Evolutionary conservation across 306 rosid genomes (phyloP), one percentile per base, ranked within the genome.

Genomic region (Trifolium pratense): DNA sequence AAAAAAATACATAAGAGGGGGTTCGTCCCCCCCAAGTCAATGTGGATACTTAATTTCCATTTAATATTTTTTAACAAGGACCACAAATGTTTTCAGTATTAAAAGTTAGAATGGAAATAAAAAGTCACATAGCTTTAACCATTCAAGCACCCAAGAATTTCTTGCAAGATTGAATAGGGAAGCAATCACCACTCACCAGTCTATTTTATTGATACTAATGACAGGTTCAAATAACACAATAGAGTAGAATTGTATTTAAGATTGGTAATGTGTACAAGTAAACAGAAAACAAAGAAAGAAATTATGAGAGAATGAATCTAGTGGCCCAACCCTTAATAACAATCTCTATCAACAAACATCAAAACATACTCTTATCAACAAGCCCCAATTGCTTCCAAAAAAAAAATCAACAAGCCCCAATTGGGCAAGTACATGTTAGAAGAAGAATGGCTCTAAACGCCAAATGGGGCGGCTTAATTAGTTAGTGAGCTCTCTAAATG

Each of bases 371-470:
- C 14, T 40, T 39, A 42, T 14, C 48, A 51, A 17, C 25, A 43
- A 37, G 6, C 26, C 5, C 26, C 45, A 48, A 29, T 16, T 48
- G 20, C n/a, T n/a, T n/a, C n/a, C n/a, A n/a, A n/a, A n/a, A n/a
- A n/a, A n/a, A n/a, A n/a, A n/a, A n/a, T n/a, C n/a, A n/a, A n/a
- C n/a, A n/a, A n/a, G n/a, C n/a, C n/a, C n/a, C n/a, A n/a, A n/a
- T n/a, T n/a, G n/a, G 56, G 5, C 3, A 68, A 48, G 29, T 68
- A 49, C 56, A 49, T 23, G 57, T 66, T 43, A 15, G 57, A 66
- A 45, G 71, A 11, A 13, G 55, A 11, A 42, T 12, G 45, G 12
- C 36, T 32, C 36, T 56, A 12, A 26, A 56, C 34, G 9, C n/a
- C 60, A 23, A 56, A 56, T 56, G 62, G 34, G 16, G 8, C 3